A percentile compares a stretch with the other conserved stretches of the same genome.
Evolutionary conservation across 352 stramenopile genomes (phyloP).

Genomic region (Phytophthora palmivora): DNA sequence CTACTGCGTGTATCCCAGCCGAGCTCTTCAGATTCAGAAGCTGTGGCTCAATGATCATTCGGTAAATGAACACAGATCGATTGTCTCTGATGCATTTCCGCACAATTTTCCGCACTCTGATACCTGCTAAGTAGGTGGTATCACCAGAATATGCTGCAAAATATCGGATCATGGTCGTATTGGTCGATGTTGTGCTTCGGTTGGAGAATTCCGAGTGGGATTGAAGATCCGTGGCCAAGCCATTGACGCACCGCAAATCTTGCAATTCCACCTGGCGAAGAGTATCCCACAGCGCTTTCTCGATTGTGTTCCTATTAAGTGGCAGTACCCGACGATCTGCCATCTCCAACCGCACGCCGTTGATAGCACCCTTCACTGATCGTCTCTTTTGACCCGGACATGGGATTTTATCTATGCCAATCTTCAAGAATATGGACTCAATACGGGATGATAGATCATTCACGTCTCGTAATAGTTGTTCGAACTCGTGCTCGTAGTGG

Average conservation of each 20-base stretch:
- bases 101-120: conserved; percentile 5
- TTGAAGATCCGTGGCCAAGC: background rate
- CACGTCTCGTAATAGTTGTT: background rate
- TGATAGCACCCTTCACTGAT: background rate
- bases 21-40: too few species aligned
- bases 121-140: background rate
- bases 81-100: background rate
- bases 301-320: background rate
- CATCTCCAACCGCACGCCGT: conserved; percentile 5
- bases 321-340: background rate
- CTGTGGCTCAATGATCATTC: too few species aligned
- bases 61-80: background rate
- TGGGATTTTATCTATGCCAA: conserved; percentile 1
- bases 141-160: background rate
- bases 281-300: conserved; percentile 10
- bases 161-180: background rate
- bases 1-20: too few species aligned
- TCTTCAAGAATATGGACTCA: background rate
- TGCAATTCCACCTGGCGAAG: conserved; percentile 6
- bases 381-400: conserved; percentile 3
- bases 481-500: background rate
- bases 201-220: background rate
- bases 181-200: background rate
- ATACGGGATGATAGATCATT: background rate
- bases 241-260: background rate